A percentile compares a stretch with the other conserved stretches of the same genome.
Conservation (phyloP, 1,284 basidiomycete species). For the Stygiomarasmius scandens region DNA sequence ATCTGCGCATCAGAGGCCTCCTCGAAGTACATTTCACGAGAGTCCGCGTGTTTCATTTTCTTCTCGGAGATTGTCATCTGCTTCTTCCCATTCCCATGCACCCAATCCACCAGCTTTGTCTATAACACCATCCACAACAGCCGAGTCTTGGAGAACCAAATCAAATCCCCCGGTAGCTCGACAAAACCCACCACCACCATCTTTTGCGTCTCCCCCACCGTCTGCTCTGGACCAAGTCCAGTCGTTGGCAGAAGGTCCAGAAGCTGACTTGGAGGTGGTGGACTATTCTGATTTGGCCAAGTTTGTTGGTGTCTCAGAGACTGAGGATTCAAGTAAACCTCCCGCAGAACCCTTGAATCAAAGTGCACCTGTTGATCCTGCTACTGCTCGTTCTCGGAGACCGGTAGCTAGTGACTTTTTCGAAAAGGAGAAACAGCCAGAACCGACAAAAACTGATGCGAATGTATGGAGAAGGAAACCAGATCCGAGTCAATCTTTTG, state of each 20-base stretch:
- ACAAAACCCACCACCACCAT: slow-evolving; percentile 26
- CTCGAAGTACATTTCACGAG: slow-evolving; percentile 21
- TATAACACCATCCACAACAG: slow-evolving; percentile 38
- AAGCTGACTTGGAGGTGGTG: slow-evolving; percentile 71
- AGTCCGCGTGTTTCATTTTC: not conserved
- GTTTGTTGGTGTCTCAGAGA: slow-evolving; percentile 51
- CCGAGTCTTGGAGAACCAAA: slow-evolving; percentile 68
- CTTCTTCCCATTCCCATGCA: not conserved
- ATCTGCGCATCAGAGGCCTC: slow-evolving; percentile 24
- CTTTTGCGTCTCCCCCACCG: slow-evolving; percentile 38
- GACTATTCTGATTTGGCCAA: slow-evolving; percentile 78
- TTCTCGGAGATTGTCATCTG: slow-evolving; percentile 4
- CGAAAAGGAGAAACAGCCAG: slow-evolving; percentile 39
- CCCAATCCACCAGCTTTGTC: slow-evolving; percentile 19
- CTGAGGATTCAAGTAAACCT: slow-evolving; percentile 14
- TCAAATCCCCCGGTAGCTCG: slow-evolving; percentile 13
- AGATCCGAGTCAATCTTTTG: not conserved
- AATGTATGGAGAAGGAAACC: slow-evolving; percentile 46
- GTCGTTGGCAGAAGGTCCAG: slow-evolving; percentile 47
- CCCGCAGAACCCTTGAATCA: slow-evolving; percentile 14
- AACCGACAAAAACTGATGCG: slow-evolving; percentile 32
- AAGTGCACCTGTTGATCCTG: slow-evolving; percentile 13
- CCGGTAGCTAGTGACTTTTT: slow-evolving; percentile 73
- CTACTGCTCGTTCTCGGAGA: slow-evolving; percentile 30
- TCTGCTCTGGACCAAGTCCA: slow-evolving; percentile 49